Base-by-base conservation (phyloP, 1,284 basidiomycete species). In the Apiotrichum akiyoshidainum region DNA sequence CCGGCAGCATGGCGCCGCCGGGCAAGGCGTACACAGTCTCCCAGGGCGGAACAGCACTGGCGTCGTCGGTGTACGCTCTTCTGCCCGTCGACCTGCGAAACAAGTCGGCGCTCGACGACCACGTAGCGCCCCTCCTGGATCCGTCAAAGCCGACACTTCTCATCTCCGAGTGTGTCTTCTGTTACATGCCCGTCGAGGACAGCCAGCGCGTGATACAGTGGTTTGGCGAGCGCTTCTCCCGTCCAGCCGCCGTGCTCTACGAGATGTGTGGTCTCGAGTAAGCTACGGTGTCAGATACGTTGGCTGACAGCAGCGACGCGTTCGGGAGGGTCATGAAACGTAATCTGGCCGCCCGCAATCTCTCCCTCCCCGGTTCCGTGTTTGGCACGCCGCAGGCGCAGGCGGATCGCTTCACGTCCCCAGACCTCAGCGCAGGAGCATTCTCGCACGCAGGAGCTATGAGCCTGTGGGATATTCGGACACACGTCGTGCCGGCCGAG, bases 151-250 rank as follows among this genome's bases (percentile, higher is more conserved):
- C 92, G 2, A 92, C 90, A 0, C 82, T 97, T 1, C 80, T 95
- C 19, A 78, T 97, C 11, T 90, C 90, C 60, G 93, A 97, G 80
- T 95, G 93, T 66, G 89, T 96, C 4, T 83, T 95, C 59, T 90
- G 86, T n/a, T 97, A 97, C 75, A 88, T 96, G 83, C 69, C 80
- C 0, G 85, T 88, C 0, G 70, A 76, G 7, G 80, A 82, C 4
- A 87, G 86, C 0, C 78, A 81, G 26, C 78, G 79, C 0, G 72
- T 95, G n/a, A 79, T 95, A 7, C 72, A 79, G 40, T 93, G 89
- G 88, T 92, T 93, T 70, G 80, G 83, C 0, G 78, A 83, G 50
- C 82, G 82, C 59, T 87, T 87, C 55, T 46, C 52, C 1, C 46
- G 59, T 14, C 68, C 63, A 31, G 66, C 69, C 3, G 77, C 75